phyloP scores from a whole-genome alignment of 495 filamentous ascomycete genomes.

The Rusavskia elegans region DNA sequence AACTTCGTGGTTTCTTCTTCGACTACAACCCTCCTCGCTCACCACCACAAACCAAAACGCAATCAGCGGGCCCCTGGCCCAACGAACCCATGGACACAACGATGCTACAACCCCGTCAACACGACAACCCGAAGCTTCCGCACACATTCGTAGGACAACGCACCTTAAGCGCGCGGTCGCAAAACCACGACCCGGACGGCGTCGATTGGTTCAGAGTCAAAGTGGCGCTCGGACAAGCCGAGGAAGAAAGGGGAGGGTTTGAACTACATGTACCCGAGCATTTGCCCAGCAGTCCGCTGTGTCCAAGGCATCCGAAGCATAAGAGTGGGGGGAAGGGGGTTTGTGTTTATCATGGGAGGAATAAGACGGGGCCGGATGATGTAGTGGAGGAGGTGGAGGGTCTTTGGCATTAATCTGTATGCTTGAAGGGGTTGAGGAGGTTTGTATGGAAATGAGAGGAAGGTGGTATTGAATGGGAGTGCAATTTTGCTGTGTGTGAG shows the following conservation, averaged over 20 bases:
- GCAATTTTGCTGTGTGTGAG: too few species aligned
- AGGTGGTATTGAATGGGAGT: background rate
- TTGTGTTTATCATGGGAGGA: constrained; percentile 24
- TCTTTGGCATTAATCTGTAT: background rate
- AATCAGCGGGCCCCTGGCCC: background rate
- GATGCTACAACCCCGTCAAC: background rate
- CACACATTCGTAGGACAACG: background rate
- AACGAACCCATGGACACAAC: background rate
- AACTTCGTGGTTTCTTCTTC: constrained; percentile 31
- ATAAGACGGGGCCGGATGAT: background rate
- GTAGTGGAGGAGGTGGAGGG: background rate
- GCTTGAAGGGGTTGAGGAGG: background rate
- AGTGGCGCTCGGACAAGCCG: constrained; percentile 1
- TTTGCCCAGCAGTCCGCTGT: constrained; percentile 45
- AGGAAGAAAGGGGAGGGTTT: constrained; percentile 17
- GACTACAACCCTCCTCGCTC: constrained; percentile 18
- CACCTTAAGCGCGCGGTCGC: background rate
- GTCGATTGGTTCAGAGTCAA: constrained; percentile 11
- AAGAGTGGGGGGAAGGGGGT: constrained; percentile 35
- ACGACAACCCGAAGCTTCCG: background rate
- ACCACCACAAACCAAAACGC: background rate
- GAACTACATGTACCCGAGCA: constrained; percentile 48
- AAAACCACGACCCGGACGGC: background rate
- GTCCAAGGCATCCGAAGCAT: constrained; percentile 40
- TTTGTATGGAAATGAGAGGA: background rate